phyloP scores from a whole-genome alignment of 2,329 filamentous ascomycete species.

The Fusarium illudens region DNA sequence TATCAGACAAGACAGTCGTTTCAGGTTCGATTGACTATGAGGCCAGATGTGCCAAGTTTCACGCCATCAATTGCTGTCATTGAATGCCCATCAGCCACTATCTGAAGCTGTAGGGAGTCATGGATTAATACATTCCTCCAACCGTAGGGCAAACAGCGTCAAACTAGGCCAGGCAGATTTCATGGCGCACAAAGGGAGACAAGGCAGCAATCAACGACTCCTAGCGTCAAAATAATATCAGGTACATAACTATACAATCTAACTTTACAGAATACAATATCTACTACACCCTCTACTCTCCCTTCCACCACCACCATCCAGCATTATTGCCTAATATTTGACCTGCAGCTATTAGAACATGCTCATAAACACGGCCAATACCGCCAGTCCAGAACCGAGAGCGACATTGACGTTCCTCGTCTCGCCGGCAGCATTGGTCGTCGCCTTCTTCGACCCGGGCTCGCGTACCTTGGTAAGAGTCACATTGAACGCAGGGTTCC shows the following conservation, averaged over 20 bases:
- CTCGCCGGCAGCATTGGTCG: neutral
- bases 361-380: slow-evolving; percentile 19
- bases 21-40: neutral
- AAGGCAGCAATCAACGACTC: neutral
- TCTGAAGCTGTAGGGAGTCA: neutral
- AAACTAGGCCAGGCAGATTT: neutral
- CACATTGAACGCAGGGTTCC: slow-evolving; percentile 40
- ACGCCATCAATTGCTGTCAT: neutral
- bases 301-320: neutral
- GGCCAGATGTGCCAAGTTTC: neutral
- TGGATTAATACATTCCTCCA: neutral
- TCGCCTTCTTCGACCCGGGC: slow-evolving; percentile 29
- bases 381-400: slow-evolving; percentile 2
- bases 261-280: neutral
- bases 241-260: too few relatives aligned
- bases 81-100: neutral
- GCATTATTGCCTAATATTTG: neutral
- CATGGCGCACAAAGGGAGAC: neutral
- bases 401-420: slow-evolving; percentile 6
- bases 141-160: neutral
- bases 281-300: neutral
- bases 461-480: slow-evolving; percentile 41
- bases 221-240: neutral
- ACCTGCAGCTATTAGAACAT: slow-evolving; percentile 35
- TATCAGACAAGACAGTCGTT: neutral